Conservation (phyloP, 108 stramenopile species). For the Conticribra weissflogii region DNA sequence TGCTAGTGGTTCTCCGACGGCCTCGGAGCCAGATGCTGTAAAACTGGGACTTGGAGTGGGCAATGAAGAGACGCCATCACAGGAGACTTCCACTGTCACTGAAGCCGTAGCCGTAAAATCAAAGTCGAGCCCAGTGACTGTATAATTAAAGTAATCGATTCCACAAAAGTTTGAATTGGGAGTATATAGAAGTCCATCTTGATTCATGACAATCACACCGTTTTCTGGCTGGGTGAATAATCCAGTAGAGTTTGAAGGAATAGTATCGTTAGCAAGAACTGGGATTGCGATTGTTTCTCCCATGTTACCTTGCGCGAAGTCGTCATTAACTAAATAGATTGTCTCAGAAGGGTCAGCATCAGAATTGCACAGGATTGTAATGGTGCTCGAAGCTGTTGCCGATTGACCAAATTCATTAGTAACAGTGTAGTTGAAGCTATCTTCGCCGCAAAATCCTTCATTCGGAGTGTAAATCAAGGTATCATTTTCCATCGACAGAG, state of each 20-base stretch:
- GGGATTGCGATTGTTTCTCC: constrained; percentile 15
- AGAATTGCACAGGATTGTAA: constrained; percentile 15
- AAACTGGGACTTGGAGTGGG: background rate
- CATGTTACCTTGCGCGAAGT: constrained; percentile 14
- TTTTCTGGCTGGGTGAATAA: constrained; percentile 9
- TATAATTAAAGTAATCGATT: constrained; percentile 19
- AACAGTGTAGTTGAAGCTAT: constrained; percentile 33
- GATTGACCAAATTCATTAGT: background rate
- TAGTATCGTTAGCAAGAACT: constrained; percentile 11
- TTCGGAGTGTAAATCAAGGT: constrained; percentile 28
- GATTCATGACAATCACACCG: constrained; percentile 6
- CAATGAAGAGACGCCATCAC: background rate
- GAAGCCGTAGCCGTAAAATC: constrained; percentile 12
- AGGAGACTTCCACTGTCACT: constrained; percentile 16
- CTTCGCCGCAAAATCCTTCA: constrained; percentile 31
- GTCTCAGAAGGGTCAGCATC: background rate
- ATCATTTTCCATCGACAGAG: constrained; percentile 6
- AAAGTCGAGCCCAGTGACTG: constrained; percentile 4
- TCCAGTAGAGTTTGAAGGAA: constrained; percentile 9
- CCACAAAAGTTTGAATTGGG: constrained; percentile 17
- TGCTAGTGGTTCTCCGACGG: background rate
- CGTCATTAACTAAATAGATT: constrained; percentile 16
- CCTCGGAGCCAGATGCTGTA: background rate
- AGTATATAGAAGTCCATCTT: constrained; percentile 16
- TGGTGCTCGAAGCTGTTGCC: constrained; percentile 23